Conservation (phyloP, 495 filamentous ascomycete genomes). For the Aspergillus incahuasiensis region DNA sequence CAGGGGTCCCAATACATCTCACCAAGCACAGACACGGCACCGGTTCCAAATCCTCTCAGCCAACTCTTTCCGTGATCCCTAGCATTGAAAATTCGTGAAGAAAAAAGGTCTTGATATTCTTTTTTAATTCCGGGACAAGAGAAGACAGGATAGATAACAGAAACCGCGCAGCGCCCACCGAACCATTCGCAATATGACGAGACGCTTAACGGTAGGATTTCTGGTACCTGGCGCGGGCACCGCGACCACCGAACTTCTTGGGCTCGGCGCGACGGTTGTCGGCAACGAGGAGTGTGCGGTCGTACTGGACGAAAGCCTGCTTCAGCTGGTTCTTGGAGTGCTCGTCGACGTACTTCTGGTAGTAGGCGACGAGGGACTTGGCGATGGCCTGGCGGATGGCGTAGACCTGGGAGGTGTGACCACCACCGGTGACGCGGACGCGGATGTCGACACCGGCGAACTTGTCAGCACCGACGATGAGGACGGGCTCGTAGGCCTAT, state of each 20-base stretch:
- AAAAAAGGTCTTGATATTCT: background rate
- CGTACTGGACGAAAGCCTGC: conserved; percentile 88
- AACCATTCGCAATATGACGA: background rate
- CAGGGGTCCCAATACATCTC: conserved; percentile 18
- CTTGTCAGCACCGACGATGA: conserved; percentile 93
- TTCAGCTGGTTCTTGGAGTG: conserved; percentile 99
- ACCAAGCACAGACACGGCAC: conserved; percentile 8
- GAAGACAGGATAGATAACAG: conserved; percentile 15
- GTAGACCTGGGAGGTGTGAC: conserved; percentile 98
- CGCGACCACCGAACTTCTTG: conserved; percentile 84
- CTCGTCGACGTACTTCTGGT: conserved; percentile 99
- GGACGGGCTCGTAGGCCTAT: conserved; percentile 92
- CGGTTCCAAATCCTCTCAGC: conserved; percentile 19
- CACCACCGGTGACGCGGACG: conserved; percentile 92
- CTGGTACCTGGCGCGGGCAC: conserved; percentile 95
- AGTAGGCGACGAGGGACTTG: conserved; percentile 98
- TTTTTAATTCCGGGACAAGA: conserved; percentile 12
- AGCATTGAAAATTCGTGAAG: background rate
- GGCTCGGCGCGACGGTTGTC: conserved; percentile 93
- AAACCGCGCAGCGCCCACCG: background rate
- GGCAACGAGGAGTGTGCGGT: conserved; percentile 94
- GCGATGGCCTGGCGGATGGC: conserved; percentile 98
- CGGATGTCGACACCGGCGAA: conserved; percentile 97
- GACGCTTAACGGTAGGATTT: conserved; percentile 68
- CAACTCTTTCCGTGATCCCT: conserved; percentile 19